Conservation (phyloP, 163 green algal genomes). For the Volvox carteri region DNA sequence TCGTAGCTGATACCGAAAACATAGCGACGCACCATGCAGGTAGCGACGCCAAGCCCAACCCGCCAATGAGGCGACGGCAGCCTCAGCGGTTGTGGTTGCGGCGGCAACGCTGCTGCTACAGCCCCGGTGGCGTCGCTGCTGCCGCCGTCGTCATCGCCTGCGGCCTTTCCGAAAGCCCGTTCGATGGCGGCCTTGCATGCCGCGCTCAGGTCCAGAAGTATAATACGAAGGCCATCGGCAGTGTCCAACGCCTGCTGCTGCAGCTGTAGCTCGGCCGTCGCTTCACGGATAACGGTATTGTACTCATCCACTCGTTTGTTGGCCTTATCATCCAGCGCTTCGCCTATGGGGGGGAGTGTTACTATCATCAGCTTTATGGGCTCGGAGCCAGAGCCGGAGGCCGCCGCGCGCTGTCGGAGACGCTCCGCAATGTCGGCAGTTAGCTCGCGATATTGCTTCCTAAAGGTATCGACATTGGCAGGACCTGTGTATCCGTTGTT, state of each 20-base stretch:
- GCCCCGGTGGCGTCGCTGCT: not conserved
- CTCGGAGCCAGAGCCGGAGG: not conserved
- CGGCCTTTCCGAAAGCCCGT: not conserved
- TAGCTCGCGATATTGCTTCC: not conserved
- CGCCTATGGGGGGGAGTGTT: constrained; percentile 24
- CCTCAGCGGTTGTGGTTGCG: not conserved
- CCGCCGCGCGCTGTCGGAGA: not conserved
- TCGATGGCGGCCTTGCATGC: constrained; percentile 1
- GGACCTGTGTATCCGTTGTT: not conserved
- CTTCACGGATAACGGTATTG: not conserved
- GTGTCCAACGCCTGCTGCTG: constrained; percentile 8
- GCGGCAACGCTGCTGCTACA: not conserved
- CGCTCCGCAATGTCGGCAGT: not conserved
- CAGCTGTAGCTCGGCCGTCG: not conserved
- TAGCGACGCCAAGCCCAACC: not conserved
- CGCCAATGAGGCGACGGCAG: not conserved
- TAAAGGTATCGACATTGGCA: not conserved
- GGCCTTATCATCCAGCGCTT: not conserved
- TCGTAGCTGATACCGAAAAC: not conserved
- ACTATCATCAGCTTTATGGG: not conserved
- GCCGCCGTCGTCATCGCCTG: not conserved
- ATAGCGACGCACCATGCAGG: not conserved
- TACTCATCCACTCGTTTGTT: constrained; percentile 20
- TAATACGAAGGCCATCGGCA: not conserved
- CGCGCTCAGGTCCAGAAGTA: constrained; percentile 6